phyloP scores from a whole-genome alignment of 352 stramenopile genomes.

The Phytophthora cactorum region DNA sequence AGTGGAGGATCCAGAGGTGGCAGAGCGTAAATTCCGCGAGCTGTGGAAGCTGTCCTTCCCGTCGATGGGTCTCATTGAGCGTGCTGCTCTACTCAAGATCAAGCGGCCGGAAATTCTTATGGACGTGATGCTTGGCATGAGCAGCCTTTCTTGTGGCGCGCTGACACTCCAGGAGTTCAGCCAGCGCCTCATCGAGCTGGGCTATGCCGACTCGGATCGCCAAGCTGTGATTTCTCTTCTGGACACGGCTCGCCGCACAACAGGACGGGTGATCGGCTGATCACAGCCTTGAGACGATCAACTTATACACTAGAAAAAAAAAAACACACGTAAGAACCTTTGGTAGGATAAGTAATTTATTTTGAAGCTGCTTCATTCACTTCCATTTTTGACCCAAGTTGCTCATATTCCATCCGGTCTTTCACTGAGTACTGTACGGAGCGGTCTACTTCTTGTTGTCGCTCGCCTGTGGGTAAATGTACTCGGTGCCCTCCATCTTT shows the following conservation, averaged over 20 bases:
- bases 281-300: constrained; percentile 1
- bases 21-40: constrained; percentile 66
- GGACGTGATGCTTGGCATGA: constrained; percentile 85
- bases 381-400: constrained; percentile 9
- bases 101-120: constrained; percentile 68
- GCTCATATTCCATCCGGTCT: constrained; percentile 14
- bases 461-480: constrained; percentile 52
- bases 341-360: constrained; percentile 54
- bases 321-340: constrained; percentile 25
- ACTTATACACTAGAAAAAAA: constrained; percentile 36
- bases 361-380: constrained; percentile 36
- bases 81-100: constrained; percentile 66
- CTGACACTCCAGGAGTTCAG: constrained; percentile 67
- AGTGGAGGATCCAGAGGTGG: constrained; percentile 36
- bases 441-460: constrained; percentile 36
- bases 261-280: constrained; percentile 24
- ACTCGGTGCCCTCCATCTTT: constrained; percentile 81
- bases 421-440: constrained; percentile 7
- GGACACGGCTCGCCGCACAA: constrained; percentile 48
- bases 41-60: constrained; percentile 83
- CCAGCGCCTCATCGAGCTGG: constrained; percentile 61
- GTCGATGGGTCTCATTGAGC: constrained; percentile 70
- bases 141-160: constrained; percentile 68
- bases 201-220: constrained; percentile 64
- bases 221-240: constrained; percentile 63